A percentile compares a stretch with the other conserved stretches of the same genome.
Evolutionary conservation across 2,329 filamentous ascomycete species (phyloP).

Genomic region (Pseudomassariella vexata): DNA sequence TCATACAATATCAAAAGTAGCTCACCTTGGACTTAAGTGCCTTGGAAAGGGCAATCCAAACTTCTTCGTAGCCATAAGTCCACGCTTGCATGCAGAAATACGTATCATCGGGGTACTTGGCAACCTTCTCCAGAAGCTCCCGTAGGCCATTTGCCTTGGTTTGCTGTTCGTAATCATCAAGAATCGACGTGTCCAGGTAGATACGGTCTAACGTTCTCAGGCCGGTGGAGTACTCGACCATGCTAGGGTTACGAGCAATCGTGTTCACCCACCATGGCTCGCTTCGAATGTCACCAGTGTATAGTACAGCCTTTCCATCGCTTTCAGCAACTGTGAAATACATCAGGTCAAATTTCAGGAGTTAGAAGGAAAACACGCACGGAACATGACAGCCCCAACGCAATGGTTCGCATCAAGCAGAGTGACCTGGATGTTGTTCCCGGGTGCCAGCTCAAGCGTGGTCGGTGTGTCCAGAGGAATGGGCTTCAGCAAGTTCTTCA

Average conservation of each 20-base stretch:
- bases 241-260: conserved; percentile 62
- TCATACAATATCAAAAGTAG: not conserved
- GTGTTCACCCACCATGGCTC: conserved; percentile 82
- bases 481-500: conserved; percentile 68
- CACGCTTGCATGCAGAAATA: conserved; percentile 81
- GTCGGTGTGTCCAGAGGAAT: conserved; percentile 79
- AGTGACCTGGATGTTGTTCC: conserved; percentile 68
- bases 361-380: conserved; percentile 36
- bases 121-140: conserved; percentile 67
- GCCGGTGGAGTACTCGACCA: conserved; percentile 68
- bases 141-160: conserved; percentile 68
- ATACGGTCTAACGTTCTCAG: conserved; percentile 68
- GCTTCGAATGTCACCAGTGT: conserved; percentile 83
- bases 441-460: conserved; percentile 65
- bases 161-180: conserved; percentile 39
- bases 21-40: conserved; percentile 58
- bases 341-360: conserved; percentile 4
- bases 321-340: conserved; percentile 62
- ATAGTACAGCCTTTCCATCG: conserved; percentile 65
- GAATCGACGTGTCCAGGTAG: conserved; percentile 84
- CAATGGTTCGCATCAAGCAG: conserved; percentile 92
- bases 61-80: conserved; percentile 92
- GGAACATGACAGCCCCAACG: conserved; percentile 83
- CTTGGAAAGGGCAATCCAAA: conserved; percentile 76
- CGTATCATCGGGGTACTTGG: conserved; percentile 64